These are phyloP conservation scores for Vicia sativa DNA, from an alignment of 306 rosid species.

Conservation along the genomic window DNA sequence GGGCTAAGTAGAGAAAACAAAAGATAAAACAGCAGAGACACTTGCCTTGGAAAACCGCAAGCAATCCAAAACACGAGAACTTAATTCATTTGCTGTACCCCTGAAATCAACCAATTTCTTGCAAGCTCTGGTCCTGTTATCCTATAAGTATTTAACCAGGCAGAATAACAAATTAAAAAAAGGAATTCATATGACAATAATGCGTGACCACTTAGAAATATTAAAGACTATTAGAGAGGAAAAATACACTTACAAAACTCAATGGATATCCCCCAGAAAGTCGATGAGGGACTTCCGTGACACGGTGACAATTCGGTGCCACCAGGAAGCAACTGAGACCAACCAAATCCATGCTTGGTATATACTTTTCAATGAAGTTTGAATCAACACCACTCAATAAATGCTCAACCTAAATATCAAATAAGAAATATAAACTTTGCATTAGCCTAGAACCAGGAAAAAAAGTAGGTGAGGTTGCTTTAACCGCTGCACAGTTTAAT, in stretches of 20 bases:
- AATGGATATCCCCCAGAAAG: constrained; percentile 62
- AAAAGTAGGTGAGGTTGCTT: background rate
- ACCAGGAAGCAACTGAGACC: constrained; percentile 65
- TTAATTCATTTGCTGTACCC: constrained; percentile 77
- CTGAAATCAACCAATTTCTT: constrained; percentile 82
- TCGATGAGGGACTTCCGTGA: constrained; percentile 67
- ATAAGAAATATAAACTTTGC: constrained; percentile 28
- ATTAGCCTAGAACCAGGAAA: constrained; percentile 25
- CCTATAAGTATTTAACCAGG: constrained; percentile 58
- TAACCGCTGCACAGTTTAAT: background rate
- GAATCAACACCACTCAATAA: constrained; percentile 73
- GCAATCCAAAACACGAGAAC: constrained; percentile 79
- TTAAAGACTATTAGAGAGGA: constrained; percentile 18
- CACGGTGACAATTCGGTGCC: constrained; percentile 87
- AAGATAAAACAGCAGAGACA: constrained; percentile 20
- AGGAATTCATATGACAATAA: constrained; percentile 9
- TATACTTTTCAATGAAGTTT: constrained; percentile 56
- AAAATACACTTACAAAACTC: constrained; percentile 62
- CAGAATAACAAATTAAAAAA: constrained; percentile 40
- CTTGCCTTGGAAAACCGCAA: constrained; percentile 87
- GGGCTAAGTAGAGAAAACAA: constrained; percentile 28
- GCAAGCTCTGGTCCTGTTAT: constrained; percentile 73
- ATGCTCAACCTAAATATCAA: constrained; percentile 63
- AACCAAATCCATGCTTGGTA: constrained; percentile 57
- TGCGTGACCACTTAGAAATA: constrained; percentile 22